These are phyloP conservation scores for Saccharomyces hybrid DNA, from an alignment of 1,139 yeast genomes.

Conservation along the genomic window DNA sequence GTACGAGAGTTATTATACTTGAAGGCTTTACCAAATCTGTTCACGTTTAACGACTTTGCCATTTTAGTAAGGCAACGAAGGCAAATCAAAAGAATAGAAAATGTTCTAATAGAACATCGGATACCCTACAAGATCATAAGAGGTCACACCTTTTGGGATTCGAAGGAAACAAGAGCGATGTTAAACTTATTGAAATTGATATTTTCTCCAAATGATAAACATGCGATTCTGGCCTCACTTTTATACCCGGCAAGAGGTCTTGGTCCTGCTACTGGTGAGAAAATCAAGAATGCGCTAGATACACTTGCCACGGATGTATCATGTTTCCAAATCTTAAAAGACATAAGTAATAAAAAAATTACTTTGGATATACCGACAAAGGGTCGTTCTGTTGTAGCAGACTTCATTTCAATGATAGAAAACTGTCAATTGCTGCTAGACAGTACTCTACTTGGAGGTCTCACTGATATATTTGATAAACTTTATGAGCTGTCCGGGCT, in stretches of 20 bases:
- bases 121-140: slow-evolving; percentile 62
- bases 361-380: slow-evolving; percentile 16
- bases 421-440: slow-evolving; percentile 14
- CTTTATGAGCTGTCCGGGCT: slow-evolving; percentile 28
- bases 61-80: slow-evolving; percentile 58
- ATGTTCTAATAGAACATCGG: slow-evolving; percentile 43
- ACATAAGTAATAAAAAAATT: slow-evolving; percentile 13
- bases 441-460: slow-evolving; percentile 15
- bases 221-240: slow-evolving; percentile 52
- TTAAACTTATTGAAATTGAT: slow-evolving; percentile 59
- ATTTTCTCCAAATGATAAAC: slow-evolving; percentile 47
- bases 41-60: slow-evolving; percentile 53
- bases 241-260: slow-evolving; percentile 59
- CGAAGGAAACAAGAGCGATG: slow-evolving; percentile 56
- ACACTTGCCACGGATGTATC: slow-evolving; percentile 6
- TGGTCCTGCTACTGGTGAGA: slow-evolving; percentile 51
- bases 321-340: slow-evolving; percentile 21
- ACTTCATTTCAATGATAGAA: slow-evolving; percentile 22
- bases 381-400: slow-evolving; percentile 16
- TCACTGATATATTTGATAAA: slow-evolving; percentile 23
- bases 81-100: slow-evolving; percentile 54
- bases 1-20: slow-evolving; percentile 47
- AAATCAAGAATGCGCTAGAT: slow-evolving; percentile 30
- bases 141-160: slow-evolving; percentile 76
- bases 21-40: slow-evolving; percentile 34